phyloP scores from a whole-genome alignment of 1,284 basidiomycete species.

The Sanghuangporus weigelae region DNA sequence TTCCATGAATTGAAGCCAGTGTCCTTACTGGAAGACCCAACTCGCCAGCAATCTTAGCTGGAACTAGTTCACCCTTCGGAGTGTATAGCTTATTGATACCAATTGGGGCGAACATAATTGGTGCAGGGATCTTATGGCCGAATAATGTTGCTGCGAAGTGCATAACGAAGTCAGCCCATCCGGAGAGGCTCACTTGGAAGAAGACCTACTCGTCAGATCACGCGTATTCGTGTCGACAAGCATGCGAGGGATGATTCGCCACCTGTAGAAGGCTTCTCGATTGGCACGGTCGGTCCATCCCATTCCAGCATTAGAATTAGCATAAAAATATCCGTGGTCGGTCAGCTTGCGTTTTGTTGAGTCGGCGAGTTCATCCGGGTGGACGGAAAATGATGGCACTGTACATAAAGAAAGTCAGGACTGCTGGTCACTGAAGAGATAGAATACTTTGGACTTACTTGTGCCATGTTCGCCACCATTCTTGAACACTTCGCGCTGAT shows the following conservation, averaged over 20 bases:
- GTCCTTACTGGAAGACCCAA: slow-evolving; percentile 41
- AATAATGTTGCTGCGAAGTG: slow-evolving; percentile 39
- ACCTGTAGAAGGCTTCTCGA: slow-evolving; percentile 45
- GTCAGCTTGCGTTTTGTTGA: slow-evolving; percentile 47
- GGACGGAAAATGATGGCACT: slow-evolving; percentile 38
- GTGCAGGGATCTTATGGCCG: slow-evolving; percentile 47
- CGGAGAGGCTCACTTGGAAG: background rate
- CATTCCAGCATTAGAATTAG: slow-evolving; percentile 52
- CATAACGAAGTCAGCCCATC: background rate
- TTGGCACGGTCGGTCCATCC: slow-evolving; percentile 54
- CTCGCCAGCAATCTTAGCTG: slow-evolving; percentile 50
- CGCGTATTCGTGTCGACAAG: slow-evolving; percentile 53
- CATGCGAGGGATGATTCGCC: slow-evolving; percentile 51
- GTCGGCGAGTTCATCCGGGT: slow-evolving; percentile 45
- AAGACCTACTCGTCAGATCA: slow-evolving; percentile 40
- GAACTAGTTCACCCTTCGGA: slow-evolving; percentile 45
- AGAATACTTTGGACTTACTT: slow-evolving; percentile 25
- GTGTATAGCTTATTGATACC: slow-evolving; percentile 56
- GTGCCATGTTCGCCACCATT: slow-evolving; percentile 36
- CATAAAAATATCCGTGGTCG: slow-evolving; percentile 49
- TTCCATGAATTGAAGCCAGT: background rate
- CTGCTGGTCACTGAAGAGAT: background rate
- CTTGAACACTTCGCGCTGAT: slow-evolving; percentile 49
- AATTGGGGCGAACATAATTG: slow-evolving; percentile 52
- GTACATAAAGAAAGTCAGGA: background rate